phyloP scores from a whole-genome alignment of 1,139 yeast genomes.

The Diutina rugosa region DNA sequence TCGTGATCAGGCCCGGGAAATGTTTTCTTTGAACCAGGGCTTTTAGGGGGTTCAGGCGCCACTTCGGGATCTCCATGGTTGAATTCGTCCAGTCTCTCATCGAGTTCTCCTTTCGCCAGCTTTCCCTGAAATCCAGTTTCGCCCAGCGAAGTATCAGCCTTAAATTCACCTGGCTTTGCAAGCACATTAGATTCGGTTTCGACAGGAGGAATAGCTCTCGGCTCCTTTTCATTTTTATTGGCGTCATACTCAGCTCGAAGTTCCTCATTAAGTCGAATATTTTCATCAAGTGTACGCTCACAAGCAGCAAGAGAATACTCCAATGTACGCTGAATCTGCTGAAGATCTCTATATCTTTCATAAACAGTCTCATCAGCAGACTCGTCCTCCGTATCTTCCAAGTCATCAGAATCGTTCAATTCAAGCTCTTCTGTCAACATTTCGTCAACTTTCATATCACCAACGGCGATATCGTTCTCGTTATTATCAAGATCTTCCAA shows the following conservation, averaged over 20 bases:
- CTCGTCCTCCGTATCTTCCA: background rate
- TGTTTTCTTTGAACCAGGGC: background rate
- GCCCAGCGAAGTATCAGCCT: background rate
- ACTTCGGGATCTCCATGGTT: background rate
- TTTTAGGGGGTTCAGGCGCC: background rate
- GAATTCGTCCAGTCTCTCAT: too few species aligned
- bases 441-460: background rate
- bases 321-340: conserved; percentile 2
- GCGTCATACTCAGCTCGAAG: background rate
- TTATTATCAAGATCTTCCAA: background rate
- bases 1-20: background rate
- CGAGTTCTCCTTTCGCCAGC: too few species aligned
- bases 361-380: background rate
- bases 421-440: background rate
- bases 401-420: background rate
- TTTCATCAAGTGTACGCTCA: background rate
- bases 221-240: background rate
- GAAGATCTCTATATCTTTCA: conserved; percentile 2
- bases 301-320: background rate
- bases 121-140: too few species aligned
- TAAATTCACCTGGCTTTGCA: background rate
- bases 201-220: background rate
- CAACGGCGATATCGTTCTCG: background rate
- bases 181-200: background rate
- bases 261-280: background rate